Percentiles rank a stretch among this genome's conserved stretches.
Evolutionary conservation across 495 filamentous ascomycete genomes (phyloP).

Genomic region (Chaetomium tenue): DNA sequence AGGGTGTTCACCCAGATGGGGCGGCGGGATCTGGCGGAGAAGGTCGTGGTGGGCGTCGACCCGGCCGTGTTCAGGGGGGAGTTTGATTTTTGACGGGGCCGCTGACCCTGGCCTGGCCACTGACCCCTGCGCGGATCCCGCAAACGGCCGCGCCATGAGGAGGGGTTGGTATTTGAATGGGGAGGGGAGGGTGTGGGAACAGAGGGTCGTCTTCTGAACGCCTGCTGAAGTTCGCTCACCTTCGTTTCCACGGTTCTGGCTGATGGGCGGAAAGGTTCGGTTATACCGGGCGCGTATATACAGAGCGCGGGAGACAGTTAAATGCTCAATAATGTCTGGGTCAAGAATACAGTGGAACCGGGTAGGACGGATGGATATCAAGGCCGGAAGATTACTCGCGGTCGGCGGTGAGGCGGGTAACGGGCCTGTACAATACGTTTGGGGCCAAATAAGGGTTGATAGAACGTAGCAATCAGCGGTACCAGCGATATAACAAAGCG

Average conservation of each 20-base stretch:
- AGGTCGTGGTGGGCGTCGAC: slow-evolving; percentile 85
- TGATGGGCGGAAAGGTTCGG: background rate
- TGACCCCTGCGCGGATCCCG: background rate
- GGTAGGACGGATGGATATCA: background rate
- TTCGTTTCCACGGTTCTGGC: background rate
- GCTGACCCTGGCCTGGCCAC: slow-evolving; percentile 17
- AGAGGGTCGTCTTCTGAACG: slow-evolving; percentile 12
- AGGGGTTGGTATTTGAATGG: slow-evolving; percentile 26
- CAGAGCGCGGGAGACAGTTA: background rate
- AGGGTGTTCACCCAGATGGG: slow-evolving; percentile 95
- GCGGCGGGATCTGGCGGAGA: slow-evolving; percentile 78
- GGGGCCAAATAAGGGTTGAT: background rate
- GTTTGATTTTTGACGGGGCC: slow-evolving; percentile 53
- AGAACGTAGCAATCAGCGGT: background rate
- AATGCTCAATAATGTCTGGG: background rate
- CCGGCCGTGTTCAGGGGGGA: slow-evolving; percentile 76
- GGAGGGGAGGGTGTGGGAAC: slow-evolving; percentile 20
- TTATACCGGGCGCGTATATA: background rate
- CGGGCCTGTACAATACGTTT: background rate
- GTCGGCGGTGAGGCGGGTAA: background rate
- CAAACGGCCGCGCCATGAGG: background rate
- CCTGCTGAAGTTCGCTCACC: background rate
- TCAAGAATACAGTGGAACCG: background rate
- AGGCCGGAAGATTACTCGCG: background rate
- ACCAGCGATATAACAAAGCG: background rate